Percentiles rank a stretch among this genome's conserved stretches.
phyloP scores from a whole-genome alignment of 1,284 basidiomycete species.

The Leccinum fallax region DNA sequence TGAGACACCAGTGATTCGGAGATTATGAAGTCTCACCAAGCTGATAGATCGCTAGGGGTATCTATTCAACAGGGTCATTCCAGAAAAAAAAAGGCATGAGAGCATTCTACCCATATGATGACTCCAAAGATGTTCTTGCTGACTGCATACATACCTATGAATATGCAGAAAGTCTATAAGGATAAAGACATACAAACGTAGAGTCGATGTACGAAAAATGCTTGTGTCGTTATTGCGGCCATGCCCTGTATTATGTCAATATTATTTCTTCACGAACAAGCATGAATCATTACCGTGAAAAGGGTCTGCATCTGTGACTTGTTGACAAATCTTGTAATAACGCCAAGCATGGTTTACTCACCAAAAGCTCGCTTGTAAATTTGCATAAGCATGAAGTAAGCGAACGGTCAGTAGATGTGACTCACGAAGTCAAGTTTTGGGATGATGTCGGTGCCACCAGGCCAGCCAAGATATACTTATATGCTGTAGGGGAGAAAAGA shows the following conservation, averaged over 20 bases:
- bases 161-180: neutral
- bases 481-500: neutral
- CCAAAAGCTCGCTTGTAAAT: constrained; percentile 2
- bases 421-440: neutral
- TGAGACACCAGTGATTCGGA: neutral
- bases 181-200: constrained; percentile 14
- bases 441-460: neutral
- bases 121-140: constrained; percentile 5
- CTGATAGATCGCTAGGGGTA: too few species aligned
- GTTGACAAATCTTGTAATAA: neutral
- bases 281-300: neutral
- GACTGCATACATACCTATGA: constrained; percentile 9
- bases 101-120: constrained; percentile 9
- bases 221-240: constrained; percentile 14
- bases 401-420: neutral
- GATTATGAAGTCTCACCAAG: too few species aligned
- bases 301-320: constrained; percentile 1
- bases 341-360: neutral
- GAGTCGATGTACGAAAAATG: constrained; percentile 18
- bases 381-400: neutral
- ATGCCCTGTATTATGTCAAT: constrained; percentile 8
- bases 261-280: neutral
- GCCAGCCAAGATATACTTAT: neutral
- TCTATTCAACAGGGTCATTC: constrained; percentile 8
- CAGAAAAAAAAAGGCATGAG: neutral